phyloP scores from a whole-genome alignment of 805 yeast species.

The Yarrowia sp. region DNA sequence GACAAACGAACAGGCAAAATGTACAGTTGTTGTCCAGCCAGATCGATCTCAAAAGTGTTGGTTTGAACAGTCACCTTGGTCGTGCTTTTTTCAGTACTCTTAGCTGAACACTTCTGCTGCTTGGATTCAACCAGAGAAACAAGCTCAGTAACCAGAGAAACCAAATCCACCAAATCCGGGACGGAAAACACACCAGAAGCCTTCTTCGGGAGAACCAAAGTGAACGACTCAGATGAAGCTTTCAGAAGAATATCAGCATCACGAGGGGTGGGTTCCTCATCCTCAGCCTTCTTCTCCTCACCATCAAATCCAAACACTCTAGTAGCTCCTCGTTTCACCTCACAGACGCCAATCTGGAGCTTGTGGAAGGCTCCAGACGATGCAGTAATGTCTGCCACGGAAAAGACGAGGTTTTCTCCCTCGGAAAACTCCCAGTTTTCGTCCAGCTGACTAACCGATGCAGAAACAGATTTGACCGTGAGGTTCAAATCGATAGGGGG shows the following conservation, averaged over 20 bases:
- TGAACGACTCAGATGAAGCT: background rate
- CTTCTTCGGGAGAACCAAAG: background rate
- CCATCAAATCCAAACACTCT: background rate
- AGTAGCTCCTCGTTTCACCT: background rate
- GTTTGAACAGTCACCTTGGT: background rate
- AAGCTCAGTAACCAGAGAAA: background rate
- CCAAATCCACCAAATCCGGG: background rate
- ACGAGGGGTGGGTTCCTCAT: background rate
- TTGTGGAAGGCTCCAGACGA: background rate
- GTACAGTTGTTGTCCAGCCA: background rate
- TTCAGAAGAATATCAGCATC: background rate
- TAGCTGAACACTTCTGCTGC: background rate
- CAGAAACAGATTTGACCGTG: background rate
- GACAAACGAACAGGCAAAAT: background rate
- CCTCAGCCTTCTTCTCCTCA: background rate
- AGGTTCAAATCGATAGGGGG: background rate
- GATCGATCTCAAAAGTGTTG: background rate
- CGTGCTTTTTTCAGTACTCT: background rate
- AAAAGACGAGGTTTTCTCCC: background rate
- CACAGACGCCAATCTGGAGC: conserved; percentile 4
- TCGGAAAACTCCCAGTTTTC: background rate
- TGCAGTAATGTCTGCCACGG: background rate
- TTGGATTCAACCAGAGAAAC: background rate
- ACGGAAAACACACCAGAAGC: background rate
- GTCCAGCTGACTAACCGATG: background rate